Evolutionary conservation across 2,329 filamentous ascomycete species (phyloP), one percentile per base, ranked within the genome.

Genomic region (Nothopassalora personata): DNA sequence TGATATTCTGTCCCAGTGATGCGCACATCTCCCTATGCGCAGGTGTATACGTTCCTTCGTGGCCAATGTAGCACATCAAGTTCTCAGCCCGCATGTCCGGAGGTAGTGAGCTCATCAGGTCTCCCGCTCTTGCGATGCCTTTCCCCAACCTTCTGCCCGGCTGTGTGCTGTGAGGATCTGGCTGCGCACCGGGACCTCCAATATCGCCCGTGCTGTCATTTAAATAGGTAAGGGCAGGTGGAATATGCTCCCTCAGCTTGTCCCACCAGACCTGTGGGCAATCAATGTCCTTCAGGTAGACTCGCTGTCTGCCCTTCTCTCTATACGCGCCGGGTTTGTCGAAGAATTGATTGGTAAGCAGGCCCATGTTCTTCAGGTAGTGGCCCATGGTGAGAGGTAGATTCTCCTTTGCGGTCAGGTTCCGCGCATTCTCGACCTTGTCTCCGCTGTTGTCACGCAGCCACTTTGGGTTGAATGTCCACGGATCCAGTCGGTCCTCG

Each of bases 1-100:
- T 97, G 67, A 99, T 93, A 70, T 99, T 99, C 66, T 99, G 94
- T 0, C 94, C 93, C 11, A 97, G 77, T 36, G 89, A 96, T 11
- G 91, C 94, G 74, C 94, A 99, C 94, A 99, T 99, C 73, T 99
- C 94, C 65, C 91, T 86, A 75, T 99, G 94, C 0, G 92, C 87
- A 9, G 94, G 93, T 0, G 94, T 99, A 70, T 93, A 97, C 0
- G 94, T 99, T 5, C 94, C 94, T 77, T 99, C 94, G 68, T 97
- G 93, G 0, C 94, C 94, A 67, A 97, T 88, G 69, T 99, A 99
- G 73, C 93, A 97, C 94, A 97, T 97, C 66, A 99, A 80, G 64
- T 99, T 99, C 71, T 96, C 87, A 0, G 94, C 94, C 52, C 91
- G 87, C 90, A 97, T 97, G 46, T 88, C 84, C 47, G 82, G 77